phyloP scores from a whole-genome alignment of 2,329 filamentous ascomycete species.

The Fusarium dlaminii region DNA sequence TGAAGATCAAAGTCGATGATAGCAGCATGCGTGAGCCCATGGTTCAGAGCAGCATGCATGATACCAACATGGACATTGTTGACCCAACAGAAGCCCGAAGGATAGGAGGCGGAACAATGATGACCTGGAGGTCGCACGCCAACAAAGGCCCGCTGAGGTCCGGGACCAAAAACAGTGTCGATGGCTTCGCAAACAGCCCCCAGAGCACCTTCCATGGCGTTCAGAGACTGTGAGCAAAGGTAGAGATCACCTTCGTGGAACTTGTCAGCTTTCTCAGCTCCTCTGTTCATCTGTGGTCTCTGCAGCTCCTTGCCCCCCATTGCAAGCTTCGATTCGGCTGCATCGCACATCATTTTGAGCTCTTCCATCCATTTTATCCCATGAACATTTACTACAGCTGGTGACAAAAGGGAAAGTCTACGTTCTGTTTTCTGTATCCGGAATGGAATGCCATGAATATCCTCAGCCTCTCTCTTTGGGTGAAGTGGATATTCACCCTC shows the following conservation, averaged over 20 bases:
- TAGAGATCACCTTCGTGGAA: slow-evolving; percentile 93
- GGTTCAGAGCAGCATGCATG: slow-evolving; percentile 83
- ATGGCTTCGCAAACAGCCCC: slow-evolving; percentile 95
- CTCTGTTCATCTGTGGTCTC: slow-evolving; percentile 70
- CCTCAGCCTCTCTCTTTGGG: slow-evolving; percentile 65
- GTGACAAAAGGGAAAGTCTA: slow-evolving; percentile 74
- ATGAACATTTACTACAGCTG: slow-evolving; percentile 89
- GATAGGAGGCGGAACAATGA: slow-evolving; percentile 88
- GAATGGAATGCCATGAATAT: slow-evolving; percentile 75
- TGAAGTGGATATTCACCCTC: slow-evolving; percentile 75
- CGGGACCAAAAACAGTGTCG: slow-evolving; percentile 77
- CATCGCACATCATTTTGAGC: slow-evolving; percentile 83
- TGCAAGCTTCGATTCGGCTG: slow-evolving; percentile 80
- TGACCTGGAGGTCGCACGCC: slow-evolving; percentile 93
- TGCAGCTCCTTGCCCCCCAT: slow-evolving; percentile 80
- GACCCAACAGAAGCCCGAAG: slow-evolving; percentile 97
- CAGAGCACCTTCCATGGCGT: slow-evolving; percentile 89
- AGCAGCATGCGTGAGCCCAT: slow-evolving; percentile 91
- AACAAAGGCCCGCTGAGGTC: slow-evolving; percentile 84
- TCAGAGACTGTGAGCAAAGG: slow-evolving; percentile 83
- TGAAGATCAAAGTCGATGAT: slow-evolving; percentile 94
- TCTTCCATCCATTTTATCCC: slow-evolving; percentile 94
- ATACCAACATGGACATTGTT: slow-evolving; percentile 99
- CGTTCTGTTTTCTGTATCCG: slow-evolving; percentile 84
- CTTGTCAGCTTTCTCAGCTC: slow-evolving; percentile 59